Conservation (phyloP, 768 basidiomycete species). For the Gloeopeniophorella convolvens region DNA sequence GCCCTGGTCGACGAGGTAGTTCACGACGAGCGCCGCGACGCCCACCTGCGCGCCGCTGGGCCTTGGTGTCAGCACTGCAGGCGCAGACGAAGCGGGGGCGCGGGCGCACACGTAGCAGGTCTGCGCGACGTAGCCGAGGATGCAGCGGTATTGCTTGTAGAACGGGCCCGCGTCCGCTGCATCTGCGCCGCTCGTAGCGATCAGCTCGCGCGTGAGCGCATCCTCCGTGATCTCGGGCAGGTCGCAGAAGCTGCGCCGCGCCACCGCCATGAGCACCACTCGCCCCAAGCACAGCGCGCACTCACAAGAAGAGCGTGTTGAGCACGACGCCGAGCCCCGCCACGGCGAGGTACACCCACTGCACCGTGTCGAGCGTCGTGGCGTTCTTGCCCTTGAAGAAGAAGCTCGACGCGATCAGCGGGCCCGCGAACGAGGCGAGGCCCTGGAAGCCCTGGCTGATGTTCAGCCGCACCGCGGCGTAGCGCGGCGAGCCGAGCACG, state of each 20-base stretch:
- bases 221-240: conserved; percentile 69
- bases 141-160: conserved; percentile 60
- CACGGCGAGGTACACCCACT: conserved; percentile 66
- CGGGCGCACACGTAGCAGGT: conserved; percentile 52
- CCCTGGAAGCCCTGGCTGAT: conserved; percentile 80
- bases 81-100: neutral
- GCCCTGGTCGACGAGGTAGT: conserved; percentile 60
- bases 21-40: conserved; percentile 62
- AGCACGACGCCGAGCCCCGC: conserved; percentile 55
- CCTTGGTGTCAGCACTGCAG: neutral
- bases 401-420: conserved; percentile 68
- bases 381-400: conserved; percentile 66
- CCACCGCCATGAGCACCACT: neutral
- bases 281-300: too few relatives aligned
- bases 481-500: conserved; percentile 58
- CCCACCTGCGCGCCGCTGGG: conserved; percentile 56
- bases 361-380: conserved; percentile 55
- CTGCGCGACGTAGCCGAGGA: conserved; percentile 70
- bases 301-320: conserved; percentile 59
- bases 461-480: conserved; percentile 69
- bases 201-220: conserved; percentile 46
- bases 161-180: conserved; percentile 45
- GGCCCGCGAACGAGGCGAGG: conserved; percentile 65
- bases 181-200: conserved; percentile 33
- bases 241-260: conserved; percentile 46